Percentiles rank a stretch among this genome's conserved stretches.
Evolutionary conservation across 148 eudicot species (phyloP).

Genomic region (Diospyros kaki): DNA sequence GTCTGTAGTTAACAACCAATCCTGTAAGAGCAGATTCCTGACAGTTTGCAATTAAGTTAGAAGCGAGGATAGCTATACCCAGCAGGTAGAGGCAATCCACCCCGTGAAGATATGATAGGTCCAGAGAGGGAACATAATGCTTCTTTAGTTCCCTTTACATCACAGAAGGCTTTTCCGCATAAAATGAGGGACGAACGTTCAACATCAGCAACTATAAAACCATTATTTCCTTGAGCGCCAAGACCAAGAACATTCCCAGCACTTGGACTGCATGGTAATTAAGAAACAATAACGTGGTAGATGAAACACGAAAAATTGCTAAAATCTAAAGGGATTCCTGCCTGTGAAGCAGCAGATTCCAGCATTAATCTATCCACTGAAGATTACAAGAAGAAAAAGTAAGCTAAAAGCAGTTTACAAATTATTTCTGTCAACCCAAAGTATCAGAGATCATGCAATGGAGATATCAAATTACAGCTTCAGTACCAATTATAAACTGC

Average conservation of each 20-base stretch:
- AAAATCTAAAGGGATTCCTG: constrained; percentile 1
- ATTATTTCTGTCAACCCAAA: not conserved
- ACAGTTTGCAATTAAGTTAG: not conserved
- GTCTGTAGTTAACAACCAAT: constrained; percentile 19
- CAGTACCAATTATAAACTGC: too few relatives aligned
- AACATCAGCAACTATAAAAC: constrained; percentile 24
- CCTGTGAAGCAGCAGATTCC: not conserved
- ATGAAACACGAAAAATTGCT: not conserved
- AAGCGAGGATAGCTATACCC: constrained; percentile 14
- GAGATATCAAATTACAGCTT: too few relatives aligned
- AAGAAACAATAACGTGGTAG: not conserved
- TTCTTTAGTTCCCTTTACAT: constrained; percentile 24
- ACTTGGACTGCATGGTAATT: constrained; percentile 20
- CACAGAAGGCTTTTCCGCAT: constrained; percentile 27
- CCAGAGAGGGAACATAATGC: constrained; percentile 22
- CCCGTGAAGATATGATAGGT: constrained; percentile 24
- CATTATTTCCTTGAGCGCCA: constrained; percentile 22
- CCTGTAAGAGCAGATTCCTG: not conserved
- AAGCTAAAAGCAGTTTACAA: not conserved
- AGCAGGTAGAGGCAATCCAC: constrained; percentile 27
- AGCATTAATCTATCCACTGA: not conserved
- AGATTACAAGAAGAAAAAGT: not conserved
- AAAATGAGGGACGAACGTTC: constrained; percentile 27
- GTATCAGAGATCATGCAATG: not conserved
- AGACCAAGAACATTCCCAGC: constrained; percentile 24